These are phyloP conservation scores for Circinella umbellata DNA, from an alignment of 371 early-diverging fungal species.

Conservation along the genomic window DNA sequence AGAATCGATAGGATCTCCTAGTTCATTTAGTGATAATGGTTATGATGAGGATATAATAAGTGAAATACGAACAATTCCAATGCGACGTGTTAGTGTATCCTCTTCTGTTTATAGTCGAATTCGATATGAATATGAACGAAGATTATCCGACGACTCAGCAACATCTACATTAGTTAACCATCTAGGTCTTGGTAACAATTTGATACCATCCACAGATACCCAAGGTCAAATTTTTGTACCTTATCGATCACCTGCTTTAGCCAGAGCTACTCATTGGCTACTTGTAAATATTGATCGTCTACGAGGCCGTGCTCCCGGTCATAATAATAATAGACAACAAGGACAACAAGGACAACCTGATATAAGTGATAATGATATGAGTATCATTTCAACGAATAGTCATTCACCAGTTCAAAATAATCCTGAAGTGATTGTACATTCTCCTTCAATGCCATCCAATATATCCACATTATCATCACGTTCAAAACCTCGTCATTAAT, in stretches of 20 bases:
- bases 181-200: neutral
- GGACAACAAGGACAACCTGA: neutral
- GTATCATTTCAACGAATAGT: neutral
- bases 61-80: slow-evolving; percentile 12
- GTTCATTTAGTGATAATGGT: neutral
- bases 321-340: neutral
- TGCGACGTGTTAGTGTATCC: slow-evolving; percentile 14
- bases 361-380: neutral
- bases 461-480: neutral
- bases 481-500: neutral
- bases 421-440: slow-evolving; percentile 2
- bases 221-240: slow-evolving; percentile 17
- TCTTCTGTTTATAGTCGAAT: slow-evolving; percentile 6
- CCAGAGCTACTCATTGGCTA: slow-evolving; percentile 8
- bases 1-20: neutral
- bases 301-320: neutral
- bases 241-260: slow-evolving; percentile 20
- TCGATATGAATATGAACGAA: neutral
- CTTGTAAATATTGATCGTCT: slow-evolving; percentile 1
- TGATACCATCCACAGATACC: slow-evolving; percentile 4
- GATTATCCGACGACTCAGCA: neutral
- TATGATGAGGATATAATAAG: neutral
- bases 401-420: neutral
- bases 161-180: neutral
- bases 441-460: neutral